Evolutionary conservation across 768 basidiomycete species (phyloP), one percentile per base, ranked within the genome.

Genomic region (Leccinum boreale): DNA sequence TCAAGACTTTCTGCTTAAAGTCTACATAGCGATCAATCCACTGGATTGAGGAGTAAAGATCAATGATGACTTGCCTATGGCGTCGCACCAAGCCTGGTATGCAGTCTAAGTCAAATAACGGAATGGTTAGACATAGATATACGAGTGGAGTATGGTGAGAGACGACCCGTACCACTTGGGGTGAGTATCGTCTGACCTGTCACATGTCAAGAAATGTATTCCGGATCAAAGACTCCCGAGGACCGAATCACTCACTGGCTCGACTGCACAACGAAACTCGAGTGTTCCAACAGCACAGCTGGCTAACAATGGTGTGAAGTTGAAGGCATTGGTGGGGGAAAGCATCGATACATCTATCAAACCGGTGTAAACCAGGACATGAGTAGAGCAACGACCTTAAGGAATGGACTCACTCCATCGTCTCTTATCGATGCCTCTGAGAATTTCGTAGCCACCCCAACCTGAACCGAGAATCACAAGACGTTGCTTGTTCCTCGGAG

Each of bases 81-180:
- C 69, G 72, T 90, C 89, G 61, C 86, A 87, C 87, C 89, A 91
- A 8, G 87, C 87, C 65, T 88, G 86, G 72, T 85, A 87, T 45
- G 82, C 79, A 21, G 74, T 76, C 88, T 88, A 57, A 3, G 36
- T 15, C 23, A 31, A 55, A 8, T 24, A 19, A 28, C 5, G 19
- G 12, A 33, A 47, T 23, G 11, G 24, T 39, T 5, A 45, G 24
- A 35, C 26, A 17, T 3, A 9, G 28, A 28, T 29, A 42, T 14
- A 51, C 19, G 11, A 26, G 15, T 19, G 39, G 14, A 44, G 26
- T 26, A 29, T 2, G 2, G 15, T 17, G 31, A 46, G 10, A 10
- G 8, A 8, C 10, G 33, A 47, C 5, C 62, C 83, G 33, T 69
- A 85, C 85, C 58, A 80, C 80, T 74, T 79, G 69, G 14, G 84